phyloP scores from a whole-genome alignment of 495 filamentous ascomycete species.

The Terfezia boudieri region DNA sequence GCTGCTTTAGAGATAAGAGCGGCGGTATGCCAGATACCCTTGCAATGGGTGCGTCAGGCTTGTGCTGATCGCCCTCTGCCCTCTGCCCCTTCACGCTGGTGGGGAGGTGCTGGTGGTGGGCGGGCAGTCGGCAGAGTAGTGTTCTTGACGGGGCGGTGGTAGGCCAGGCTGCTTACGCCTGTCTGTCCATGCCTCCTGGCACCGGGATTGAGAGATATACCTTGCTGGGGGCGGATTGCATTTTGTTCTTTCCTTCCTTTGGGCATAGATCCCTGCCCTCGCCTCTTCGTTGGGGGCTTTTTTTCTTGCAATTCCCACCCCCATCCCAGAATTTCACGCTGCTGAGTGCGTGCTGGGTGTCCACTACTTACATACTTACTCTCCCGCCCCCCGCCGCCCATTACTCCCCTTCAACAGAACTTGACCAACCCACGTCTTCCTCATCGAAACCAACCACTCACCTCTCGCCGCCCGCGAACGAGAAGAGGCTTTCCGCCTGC shows the following conservation, averaged over 20 bases:
- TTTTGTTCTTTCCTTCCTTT: slow-evolving; percentile 4
- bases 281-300: slow-evolving; percentile 1
- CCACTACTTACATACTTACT: neutral
- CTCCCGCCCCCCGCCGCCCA: slow-evolving; percentile 3
- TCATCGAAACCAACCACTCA: slow-evolving; percentile 14
- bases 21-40: no score
- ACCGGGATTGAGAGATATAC: no score
- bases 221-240: neutral
- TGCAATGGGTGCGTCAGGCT: no score
- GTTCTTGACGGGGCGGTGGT: no score
- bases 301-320: slow-evolving; percentile 1
- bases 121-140: no score
- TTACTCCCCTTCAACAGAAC: slow-evolving; percentile 10
- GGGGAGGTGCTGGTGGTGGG: no score
- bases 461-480: slow-evolving; percentile 2
- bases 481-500: neutral
- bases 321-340: slow-evolving; percentile 6
- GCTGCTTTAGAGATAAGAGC: no score
- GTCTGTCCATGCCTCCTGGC: no score
- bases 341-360: no score
- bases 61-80: no score
- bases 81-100: no score
- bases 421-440: slow-evolving; percentile 16
- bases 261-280: slow-evolving; percentile 1
- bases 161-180: no score